These are phyloP conservation scores for Arthrobotrys sinensis DNA, from an alignment of 2,329 filamentous ascomycete species.

Conservation along the genomic window DNA sequence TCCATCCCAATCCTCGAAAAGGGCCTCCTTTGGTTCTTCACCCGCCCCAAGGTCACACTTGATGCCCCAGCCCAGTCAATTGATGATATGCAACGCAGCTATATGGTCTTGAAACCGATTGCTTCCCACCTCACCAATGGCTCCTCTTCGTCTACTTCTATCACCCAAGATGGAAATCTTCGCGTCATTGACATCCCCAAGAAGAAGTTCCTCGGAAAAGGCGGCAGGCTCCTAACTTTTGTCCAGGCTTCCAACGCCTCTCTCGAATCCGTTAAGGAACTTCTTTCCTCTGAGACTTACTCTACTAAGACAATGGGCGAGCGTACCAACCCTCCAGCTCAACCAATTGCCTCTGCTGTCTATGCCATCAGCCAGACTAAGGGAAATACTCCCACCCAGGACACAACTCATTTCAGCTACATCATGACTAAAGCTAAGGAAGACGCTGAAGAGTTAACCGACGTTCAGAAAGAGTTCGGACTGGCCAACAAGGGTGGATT, in stretches of 20 bases:
- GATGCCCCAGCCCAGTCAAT: conserved; percentile 77
- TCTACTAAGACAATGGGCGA: conserved; percentile 80
- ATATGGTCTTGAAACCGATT: conserved; percentile 79
- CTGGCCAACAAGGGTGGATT: conserved; percentile 81
- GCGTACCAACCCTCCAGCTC: conserved; percentile 74
- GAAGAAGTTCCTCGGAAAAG: conserved; percentile 78
- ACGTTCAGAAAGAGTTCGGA: conserved; percentile 83
- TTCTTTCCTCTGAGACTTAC: conserved; percentile 78
- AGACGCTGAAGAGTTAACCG: conserved; percentile 71
- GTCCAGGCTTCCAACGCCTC: conserved; percentile 81
- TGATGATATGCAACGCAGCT: conserved; percentile 82
- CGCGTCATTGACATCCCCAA: conserved; percentile 85
- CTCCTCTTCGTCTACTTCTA: conserved; percentile 69
- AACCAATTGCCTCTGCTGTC: conserved; percentile 85
- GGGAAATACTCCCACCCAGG: conserved; percentile 76
- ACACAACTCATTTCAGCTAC: conserved; percentile 82
- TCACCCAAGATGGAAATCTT: conserved; percentile 70
- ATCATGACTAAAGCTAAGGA: conserved; percentile 72
- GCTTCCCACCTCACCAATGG: conserved; percentile 67
- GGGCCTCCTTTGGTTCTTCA: conserved; percentile 92
- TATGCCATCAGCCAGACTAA: conserved; percentile 84
- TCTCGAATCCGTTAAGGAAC: conserved; percentile 79
- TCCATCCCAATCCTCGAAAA: conserved; percentile 79
- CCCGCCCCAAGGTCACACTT: conserved; percentile 81
- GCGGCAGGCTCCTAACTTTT: conserved; percentile 77